Evolutionary conservation across 352 stramenopile genomes (phyloP), one percentile per base, ranked within the genome.

Genomic region (Phytophthora citrophthora): DNA sequence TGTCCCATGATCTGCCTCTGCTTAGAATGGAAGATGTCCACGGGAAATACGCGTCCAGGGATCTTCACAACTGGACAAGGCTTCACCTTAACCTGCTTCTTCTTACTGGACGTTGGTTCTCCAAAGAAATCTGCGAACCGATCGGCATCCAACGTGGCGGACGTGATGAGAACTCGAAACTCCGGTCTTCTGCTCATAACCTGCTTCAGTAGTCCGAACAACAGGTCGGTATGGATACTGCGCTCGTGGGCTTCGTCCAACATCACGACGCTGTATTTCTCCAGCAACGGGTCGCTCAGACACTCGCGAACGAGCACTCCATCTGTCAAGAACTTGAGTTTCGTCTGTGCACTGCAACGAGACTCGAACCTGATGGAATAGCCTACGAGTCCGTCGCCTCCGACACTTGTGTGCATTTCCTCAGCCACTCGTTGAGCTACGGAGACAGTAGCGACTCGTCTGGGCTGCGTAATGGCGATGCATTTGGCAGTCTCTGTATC

Each of bases 331-430:
- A 93, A 95, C 70, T 97, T 96, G 55, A 98, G 74, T 20, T 77
- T 72, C 29, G 87, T 95, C 34, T 74, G 29, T 5, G 59, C 38
- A 15, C 70, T 77, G 40, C 76, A 80, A 31, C 89, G 84, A 54
- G 98, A 98, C 74, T 99, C 97, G 66, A 99, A 99, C 23, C 98
- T 91, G 71, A 99, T 99, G 24, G 92, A 89, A 66, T 99, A 99
- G 9, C 97, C 97, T 11, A 99, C 85, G 16, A 72, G 11, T 32
- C 69, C 69, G 48, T 53, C 74, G 0, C 51, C 57, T 39, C 76
- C 79, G 2, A 80, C 70, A 5, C 53, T 29, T 20, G 72, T 75
- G 52, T 94, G 90, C 86, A 99, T 98, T 72, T 99, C 98, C 52
- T 99, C 73, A 2, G 97, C 92, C 2, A 99, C 98, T 54, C 98